Conservation (phyloP, 345 rosid species). For the Populus simonii region DNA sequence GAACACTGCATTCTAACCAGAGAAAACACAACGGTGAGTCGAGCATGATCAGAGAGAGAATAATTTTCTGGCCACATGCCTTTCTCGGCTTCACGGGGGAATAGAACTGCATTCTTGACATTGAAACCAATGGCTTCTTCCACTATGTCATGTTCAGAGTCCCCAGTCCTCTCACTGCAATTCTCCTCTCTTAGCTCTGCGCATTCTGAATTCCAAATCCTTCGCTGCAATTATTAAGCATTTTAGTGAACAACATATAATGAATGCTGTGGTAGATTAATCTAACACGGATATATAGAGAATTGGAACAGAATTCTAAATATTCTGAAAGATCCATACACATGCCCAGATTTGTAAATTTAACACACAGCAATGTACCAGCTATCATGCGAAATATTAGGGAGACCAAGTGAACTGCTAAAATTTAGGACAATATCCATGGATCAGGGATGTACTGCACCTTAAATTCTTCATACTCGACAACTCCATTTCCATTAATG, state of each 20-base stretch:
- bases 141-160: background rate
- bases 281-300: background rate
- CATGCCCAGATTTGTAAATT: background rate
- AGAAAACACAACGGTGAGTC: constrained; percentile 68
- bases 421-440: background rate
- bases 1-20: constrained; percentile 63
- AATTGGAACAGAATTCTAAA: background rate
- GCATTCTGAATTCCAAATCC: constrained; percentile 19
- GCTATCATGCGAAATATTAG: background rate
- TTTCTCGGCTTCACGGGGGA: constrained; percentile 73
- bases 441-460: constrained; percentile 18
- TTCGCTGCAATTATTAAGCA: constrained; percentile 10
- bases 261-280: background rate
- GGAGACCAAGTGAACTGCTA: too few species aligned
- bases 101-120: constrained; percentile 69
- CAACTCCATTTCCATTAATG: constrained; percentile 53
- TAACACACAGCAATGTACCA: background rate
- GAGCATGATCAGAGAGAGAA: constrained; percentile 74
- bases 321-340: background rate
- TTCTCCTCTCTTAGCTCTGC: constrained; percentile 11
- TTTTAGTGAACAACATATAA: background rate
- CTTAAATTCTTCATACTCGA: constrained; percentile 61
- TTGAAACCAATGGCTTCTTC: constrained; percentile 51
- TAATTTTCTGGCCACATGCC: constrained; percentile 75
- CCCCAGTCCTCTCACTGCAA: background rate